phyloP scores from a whole-genome alignment of 768 basidiomycete genomes.

The Tricholoma furcatifolium region DNA sequence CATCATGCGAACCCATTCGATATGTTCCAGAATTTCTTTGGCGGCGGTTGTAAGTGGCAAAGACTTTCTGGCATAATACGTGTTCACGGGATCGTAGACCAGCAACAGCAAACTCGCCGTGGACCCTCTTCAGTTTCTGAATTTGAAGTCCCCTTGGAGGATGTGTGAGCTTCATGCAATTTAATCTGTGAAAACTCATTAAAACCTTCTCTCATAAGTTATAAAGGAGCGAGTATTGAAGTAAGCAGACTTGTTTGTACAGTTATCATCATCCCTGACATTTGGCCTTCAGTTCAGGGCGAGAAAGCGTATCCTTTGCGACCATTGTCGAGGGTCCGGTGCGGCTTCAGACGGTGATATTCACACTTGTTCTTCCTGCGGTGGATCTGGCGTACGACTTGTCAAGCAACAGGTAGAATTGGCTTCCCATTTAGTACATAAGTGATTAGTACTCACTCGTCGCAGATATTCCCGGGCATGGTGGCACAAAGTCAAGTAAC shows the following conservation, averaged over 20 bases:
- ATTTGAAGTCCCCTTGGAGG: slow-evolving; percentile 83
- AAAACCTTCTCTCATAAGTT: slow-evolving; percentile 44
- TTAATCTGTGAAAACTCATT: not conserved
- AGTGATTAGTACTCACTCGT: not conserved
- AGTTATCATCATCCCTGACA: slow-evolving; percentile 18
- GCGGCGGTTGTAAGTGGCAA: slow-evolving; percentile 65
- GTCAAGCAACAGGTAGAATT: slow-evolving; percentile 70
- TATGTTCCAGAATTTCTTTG: slow-evolving; percentile 92
- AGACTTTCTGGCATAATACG: not conserved
- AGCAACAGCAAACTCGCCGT: slow-evolving; percentile 59
- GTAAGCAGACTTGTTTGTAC: slow-evolving; percentile 35
- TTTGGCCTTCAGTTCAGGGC: slow-evolving; percentile 72
- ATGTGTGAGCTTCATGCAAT: slow-evolving; percentile 54
- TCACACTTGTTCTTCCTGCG: slow-evolving; percentile 81
- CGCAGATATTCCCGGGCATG: slow-evolving; percentile 91
- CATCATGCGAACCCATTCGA: slow-evolving; percentile 88
- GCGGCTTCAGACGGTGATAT: slow-evolving; percentile 89
- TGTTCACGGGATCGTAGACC: slow-evolving; percentile 28
- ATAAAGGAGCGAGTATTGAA: slow-evolving; percentile 84
- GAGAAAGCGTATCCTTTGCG: slow-evolving; percentile 89
- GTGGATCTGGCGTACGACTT: slow-evolving; percentile 82
- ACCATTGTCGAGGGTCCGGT: slow-evolving; percentile 95
- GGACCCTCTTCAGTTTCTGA: slow-evolving; percentile 78
- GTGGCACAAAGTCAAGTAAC: slow-evolving; percentile 84
- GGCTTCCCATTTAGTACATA: not conserved